phyloP scores from a whole-genome alignment of 805 yeast genomes.

The Yamadazyma insecticola region DNA sequence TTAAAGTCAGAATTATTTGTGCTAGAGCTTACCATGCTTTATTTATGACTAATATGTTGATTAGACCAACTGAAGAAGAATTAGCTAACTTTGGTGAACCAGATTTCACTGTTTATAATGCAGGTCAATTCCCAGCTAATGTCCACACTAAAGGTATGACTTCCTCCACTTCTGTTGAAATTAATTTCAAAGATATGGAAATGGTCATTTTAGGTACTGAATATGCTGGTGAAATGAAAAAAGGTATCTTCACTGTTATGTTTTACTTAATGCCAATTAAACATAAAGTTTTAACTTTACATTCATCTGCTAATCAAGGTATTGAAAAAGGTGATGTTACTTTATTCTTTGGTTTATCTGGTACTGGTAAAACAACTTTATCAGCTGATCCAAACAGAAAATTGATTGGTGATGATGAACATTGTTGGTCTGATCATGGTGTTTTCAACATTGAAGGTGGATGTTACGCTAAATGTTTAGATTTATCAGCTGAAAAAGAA shows the following conservation, averaged over 20 bases:
- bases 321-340: conserved; percentile 77
- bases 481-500: conserved; percentile 84
- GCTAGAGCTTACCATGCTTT: conserved; percentile 98
- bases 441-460: conserved; percentile 99
- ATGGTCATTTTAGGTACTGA: conserved; percentile 98
- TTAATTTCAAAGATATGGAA: conserved; percentile 96
- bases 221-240: conserved; percentile 99
- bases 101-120: conserved; percentile 96
- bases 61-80: conserved; percentile 90
- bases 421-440: conserved; percentile 98
- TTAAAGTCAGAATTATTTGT: conserved; percentile 92
- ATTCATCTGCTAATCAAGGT: conserved; percentile 95
- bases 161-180: conserved; percentile 90
- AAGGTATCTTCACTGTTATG: conserved; percentile 98
- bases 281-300: conserved; percentile 87
- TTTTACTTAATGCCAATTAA: conserved; percentile 96
- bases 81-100: conserved; percentile 90
- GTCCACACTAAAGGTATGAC: conserved; percentile 97
- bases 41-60: conserved; percentile 97
- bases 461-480: conserved; percentile 96
- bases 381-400: conserved; percentile 93
- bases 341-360: conserved; percentile 92
- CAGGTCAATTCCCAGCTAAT: conserved; percentile 98
- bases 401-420: conserved; percentile 98
- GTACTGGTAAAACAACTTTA: conserved; percentile 97